Percentiles rank a stretch among this genome's conserved stretches.
phyloP scores from a whole-genome alignment of 208 protist genomes.

The Hexamita inflata region DNA sequence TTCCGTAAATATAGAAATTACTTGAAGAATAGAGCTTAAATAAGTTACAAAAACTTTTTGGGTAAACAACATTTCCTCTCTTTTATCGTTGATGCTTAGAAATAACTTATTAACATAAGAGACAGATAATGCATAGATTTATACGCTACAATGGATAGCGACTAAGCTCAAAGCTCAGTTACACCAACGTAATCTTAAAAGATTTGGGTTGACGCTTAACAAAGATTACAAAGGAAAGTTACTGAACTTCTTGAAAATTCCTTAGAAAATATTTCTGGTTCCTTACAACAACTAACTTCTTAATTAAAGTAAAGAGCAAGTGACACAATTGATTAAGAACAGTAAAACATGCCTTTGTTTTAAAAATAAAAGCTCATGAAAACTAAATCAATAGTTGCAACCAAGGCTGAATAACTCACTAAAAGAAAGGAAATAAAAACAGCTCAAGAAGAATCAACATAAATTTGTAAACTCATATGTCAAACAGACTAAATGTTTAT shows the following conservation, averaged over 20 bases:
- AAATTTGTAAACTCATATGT: not conserved
- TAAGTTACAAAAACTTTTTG: not conserved
- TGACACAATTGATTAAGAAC: not conserved
- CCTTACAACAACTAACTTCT: not conserved
- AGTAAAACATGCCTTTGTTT: constrained; percentile 1
- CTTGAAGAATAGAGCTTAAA: not conserved
- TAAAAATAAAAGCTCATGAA: not conserved
- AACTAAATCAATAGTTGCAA: not conserved
- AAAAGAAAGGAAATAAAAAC: not conserved
- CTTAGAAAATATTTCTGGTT: not conserved
- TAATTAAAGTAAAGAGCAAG: not conserved
- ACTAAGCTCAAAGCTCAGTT: not conserved
- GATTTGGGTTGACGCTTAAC: not conserved
- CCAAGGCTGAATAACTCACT: constrained; percentile 5
- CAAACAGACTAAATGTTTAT: not conserved
- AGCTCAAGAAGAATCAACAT: not conserved
- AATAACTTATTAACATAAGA: not conserved
- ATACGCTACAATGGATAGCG: not conserved
- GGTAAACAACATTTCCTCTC: not conserved
- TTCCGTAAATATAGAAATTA: constrained; percentile 11
- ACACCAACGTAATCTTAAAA: not conserved
- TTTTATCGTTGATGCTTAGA: not conserved
- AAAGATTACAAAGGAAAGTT: not conserved
- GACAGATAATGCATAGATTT: not conserved
- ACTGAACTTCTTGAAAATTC: not conserved